Percentiles rank a stretch among this genome's conserved stretches.
Conservation (phyloP, 306 rosid genomes). For the Inga oerstediana region DNA sequence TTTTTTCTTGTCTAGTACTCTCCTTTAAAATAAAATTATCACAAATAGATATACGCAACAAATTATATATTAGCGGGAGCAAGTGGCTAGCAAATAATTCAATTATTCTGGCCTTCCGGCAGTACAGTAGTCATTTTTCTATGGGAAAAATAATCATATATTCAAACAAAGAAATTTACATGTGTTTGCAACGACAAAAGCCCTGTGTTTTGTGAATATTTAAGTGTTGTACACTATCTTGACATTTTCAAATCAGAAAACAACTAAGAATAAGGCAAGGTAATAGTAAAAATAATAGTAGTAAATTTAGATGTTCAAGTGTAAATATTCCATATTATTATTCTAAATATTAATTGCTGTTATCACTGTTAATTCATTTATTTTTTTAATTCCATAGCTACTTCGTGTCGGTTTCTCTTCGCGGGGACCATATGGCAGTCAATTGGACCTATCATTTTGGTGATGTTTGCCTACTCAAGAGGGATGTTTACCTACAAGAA, state of each 20-base stretch:
- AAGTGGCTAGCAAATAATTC: conserved; percentile 13
- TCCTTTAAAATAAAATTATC: not conserved
- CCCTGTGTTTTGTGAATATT: not conserved
- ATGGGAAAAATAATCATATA: not conserved
- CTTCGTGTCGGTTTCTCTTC: not conserved
- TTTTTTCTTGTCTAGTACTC: conserved; percentile 28
- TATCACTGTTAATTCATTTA: not conserved
- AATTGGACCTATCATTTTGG: conserved; percentile 5
- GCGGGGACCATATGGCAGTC: not conserved
- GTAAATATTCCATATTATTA: conserved; percentile 5
- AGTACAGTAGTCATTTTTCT: not conserved
- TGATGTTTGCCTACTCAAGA: not conserved
- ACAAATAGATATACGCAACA: not conserved
- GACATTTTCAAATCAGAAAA: not conserved
- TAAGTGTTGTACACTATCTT: not conserved
- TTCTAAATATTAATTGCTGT: not conserved
- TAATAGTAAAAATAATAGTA: not conserved
- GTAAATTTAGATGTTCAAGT: not conserved
- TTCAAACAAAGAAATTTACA: not conserved
- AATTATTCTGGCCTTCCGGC: not conserved
- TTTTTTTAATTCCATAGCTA: not conserved
- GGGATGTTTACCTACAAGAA: conserved; percentile 1
- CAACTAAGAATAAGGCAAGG: not conserved
- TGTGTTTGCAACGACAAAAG: not conserved
- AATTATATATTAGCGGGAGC: not conserved